These are phyloP conservation scores for Cutaneotrichosporon cavernicola DNA, from an alignment of 1,284 basidiomycete genomes.

Conservation along the genomic window DNA sequence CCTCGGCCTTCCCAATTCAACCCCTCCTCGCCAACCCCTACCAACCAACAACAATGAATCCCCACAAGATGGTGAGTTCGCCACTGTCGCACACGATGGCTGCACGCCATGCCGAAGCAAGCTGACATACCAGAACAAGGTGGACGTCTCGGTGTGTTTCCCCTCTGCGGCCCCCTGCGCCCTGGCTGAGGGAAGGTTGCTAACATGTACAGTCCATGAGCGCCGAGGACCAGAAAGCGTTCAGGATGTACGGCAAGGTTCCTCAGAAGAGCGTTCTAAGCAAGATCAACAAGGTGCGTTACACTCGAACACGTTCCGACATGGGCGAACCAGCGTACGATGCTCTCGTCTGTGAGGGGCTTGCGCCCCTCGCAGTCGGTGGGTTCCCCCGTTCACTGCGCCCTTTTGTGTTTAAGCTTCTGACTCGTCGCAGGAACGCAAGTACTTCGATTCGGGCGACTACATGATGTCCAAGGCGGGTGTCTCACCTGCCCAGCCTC, in stretches of 20 bases:
- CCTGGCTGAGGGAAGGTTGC: not conserved
- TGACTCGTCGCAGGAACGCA: conserved; percentile 69
- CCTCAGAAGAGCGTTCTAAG: conserved; percentile 87
- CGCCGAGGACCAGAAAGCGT: conserved; percentile 90
- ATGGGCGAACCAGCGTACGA: not conserved
- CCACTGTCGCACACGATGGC: not conserved
- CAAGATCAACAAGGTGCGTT: conserved; percentile 86
- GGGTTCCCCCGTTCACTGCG: conserved; percentile 10
- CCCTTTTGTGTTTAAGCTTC: conserved; percentile 5
- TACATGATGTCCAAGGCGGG: conserved; percentile 95
- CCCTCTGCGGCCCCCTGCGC: not conserved
- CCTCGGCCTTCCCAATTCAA: not conserved
- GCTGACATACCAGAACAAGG: conserved; percentile 47
- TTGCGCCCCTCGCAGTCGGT: conserved; percentile 1
- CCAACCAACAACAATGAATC: conserved; percentile 40
- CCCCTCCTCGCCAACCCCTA: too few species aligned
- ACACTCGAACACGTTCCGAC: not conserved
- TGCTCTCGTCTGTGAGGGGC: not conserved
- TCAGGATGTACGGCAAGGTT: conserved; percentile 90
- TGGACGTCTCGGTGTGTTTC: conserved; percentile 50
- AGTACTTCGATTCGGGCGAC: conserved; percentile 97
- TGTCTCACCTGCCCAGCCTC: conserved; percentile 75
- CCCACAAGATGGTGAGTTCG: conserved; percentile 44
- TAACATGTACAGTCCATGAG: conserved; percentile 65
- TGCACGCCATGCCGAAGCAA: conserved; percentile 6